Conservation (phyloP, 306 rosid genomes). For the Citrullus mucosospermus region DNA sequence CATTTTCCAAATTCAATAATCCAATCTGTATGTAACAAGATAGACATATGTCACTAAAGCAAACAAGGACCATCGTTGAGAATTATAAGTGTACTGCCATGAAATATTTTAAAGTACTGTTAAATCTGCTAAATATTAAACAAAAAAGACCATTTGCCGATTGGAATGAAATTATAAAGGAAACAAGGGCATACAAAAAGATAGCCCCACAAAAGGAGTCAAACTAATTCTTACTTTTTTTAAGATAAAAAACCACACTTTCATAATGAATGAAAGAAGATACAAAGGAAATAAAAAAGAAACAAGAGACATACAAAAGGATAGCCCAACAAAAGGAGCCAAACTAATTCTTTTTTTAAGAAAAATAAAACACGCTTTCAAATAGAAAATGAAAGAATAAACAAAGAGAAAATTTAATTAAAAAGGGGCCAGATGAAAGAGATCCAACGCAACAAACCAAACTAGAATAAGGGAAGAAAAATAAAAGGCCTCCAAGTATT, state of each 20-base stretch:
- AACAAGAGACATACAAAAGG: background rate
- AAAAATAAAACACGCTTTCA: background rate
- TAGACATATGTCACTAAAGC: background rate
- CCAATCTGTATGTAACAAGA: constrained; percentile 49
- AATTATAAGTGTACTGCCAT: background rate
- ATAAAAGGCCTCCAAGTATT: background rate
- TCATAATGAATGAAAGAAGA: background rate
- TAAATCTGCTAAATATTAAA: background rate
- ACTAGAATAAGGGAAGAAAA: background rate
- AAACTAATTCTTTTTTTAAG: background rate
- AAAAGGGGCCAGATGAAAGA: background rate
- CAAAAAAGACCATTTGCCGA: background rate
- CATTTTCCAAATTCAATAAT: constrained; percentile 73
- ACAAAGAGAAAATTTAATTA: background rate
- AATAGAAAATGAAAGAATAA: too few species aligned
- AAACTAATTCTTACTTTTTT: background rate
- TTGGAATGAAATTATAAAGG: background rate
- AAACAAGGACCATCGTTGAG: background rate
- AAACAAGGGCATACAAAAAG: background rate
- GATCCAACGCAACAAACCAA: background rate
- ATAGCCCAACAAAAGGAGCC: background rate
- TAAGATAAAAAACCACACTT: background rate
- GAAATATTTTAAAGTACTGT: background rate
- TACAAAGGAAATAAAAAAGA: background rate
- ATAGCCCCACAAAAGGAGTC: background rate